phyloP scores from a whole-genome alignment of 345 rosid species.

The Dimocarpus longan region DNA sequence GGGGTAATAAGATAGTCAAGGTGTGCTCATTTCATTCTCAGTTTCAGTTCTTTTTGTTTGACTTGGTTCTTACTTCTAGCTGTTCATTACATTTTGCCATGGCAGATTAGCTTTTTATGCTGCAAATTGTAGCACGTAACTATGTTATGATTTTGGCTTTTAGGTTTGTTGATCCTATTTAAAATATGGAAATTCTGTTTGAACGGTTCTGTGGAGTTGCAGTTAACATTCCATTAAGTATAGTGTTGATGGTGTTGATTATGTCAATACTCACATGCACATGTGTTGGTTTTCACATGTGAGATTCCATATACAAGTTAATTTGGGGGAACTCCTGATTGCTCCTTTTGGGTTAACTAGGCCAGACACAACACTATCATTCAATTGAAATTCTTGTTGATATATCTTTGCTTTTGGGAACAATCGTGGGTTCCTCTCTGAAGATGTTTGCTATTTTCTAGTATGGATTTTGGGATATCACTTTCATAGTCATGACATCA shows the following conservation, averaged over 20 bases:
- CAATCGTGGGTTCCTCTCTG: background rate
- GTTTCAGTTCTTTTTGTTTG: background rate
- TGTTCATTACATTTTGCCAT: background rate
- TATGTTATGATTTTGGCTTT: background rate
- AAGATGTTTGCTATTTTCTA: background rate
- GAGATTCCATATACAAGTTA: background rate
- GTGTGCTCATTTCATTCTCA: background rate
- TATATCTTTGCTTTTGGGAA: background rate
- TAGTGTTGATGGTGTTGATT: background rate
- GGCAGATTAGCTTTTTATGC: background rate
- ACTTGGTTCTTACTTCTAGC: background rate
- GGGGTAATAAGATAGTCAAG: background rate
- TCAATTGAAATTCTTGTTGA: background rate
- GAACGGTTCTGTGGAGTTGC: background rate
- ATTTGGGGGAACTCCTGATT: background rate
- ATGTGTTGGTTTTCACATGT: background rate
- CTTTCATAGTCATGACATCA: background rate
- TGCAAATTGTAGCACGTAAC: background rate
- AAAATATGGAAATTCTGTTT: background rate
- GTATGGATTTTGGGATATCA: background rate
- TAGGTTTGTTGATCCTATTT: background rate
- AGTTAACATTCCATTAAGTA: background rate
- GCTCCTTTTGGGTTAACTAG: no score
- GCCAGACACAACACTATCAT: background rate
- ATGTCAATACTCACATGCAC: background rate